Evolutionary conservation across 2,329 filamentous ascomycete species (phyloP).

Genomic region (Fusarium camptoceras): DNA sequence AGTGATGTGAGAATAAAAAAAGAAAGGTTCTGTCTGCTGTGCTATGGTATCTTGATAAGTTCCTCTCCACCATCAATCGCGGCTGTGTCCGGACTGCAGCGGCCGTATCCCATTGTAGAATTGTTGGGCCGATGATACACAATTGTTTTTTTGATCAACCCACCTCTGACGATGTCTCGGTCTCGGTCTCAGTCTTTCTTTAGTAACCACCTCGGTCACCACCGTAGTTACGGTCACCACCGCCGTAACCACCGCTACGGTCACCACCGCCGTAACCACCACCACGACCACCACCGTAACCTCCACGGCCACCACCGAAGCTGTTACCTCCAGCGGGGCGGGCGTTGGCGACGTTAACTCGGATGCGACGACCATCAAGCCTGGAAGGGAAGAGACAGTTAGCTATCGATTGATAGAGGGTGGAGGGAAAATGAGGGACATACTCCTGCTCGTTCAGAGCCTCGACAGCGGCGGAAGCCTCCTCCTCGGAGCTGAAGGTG

Average conservation of each 20-base stretch:
- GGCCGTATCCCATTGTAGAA: slow-evolving; percentile 2
- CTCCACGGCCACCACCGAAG: not conserved
- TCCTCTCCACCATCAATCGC: slow-evolving; percentile 2
- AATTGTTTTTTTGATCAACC: not conserved
- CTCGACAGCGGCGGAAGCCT: not conserved
- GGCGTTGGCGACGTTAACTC: not conserved
- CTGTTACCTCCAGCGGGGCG: not conserved
- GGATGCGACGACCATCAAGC: slow-evolving; percentile 6
- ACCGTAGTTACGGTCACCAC: not conserved
- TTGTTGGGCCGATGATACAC: not conserved
- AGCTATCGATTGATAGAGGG: not conserved
- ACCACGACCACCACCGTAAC: slow-evolving; percentile 1
- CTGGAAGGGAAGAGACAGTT: not conserved
- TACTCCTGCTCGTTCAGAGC: slow-evolving; percentile 6
- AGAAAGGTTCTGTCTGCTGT: slow-evolving; percentile 8
- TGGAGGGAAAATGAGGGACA: not conserved
- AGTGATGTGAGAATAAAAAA: slow-evolving; percentile 4
- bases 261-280: not conserved
- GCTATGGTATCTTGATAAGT: slow-evolving; percentile 9
- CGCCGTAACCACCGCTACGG: not conserved
- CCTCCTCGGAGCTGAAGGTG: not conserved
- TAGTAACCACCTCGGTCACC: slow-evolving; percentile 6
- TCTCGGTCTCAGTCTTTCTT: not conserved
- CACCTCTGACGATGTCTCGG: not conserved
- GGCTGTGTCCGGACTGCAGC: not conserved